Percentiles rank a stretch among this genome's conserved stretches.
Conservation (phyloP, 129 eudicot genomes). For the Erigeron canadensis region DNA sequence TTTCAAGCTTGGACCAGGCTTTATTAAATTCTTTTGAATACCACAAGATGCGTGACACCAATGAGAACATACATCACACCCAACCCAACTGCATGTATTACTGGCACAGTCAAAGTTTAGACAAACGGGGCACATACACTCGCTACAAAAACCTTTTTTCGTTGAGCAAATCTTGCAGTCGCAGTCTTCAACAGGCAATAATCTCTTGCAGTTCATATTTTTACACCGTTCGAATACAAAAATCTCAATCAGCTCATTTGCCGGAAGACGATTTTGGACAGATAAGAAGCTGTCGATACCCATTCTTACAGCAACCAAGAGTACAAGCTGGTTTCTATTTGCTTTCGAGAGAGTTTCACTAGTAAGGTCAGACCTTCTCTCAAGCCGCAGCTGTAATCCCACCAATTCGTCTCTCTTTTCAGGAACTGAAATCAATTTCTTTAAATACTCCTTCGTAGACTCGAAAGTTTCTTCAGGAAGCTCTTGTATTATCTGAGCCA, state of each 20-base stretch:
- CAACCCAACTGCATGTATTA: constrained; percentile 98
- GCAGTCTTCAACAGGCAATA: constrained; percentile 81
- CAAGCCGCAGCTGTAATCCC: constrained; percentile 58
- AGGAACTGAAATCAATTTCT: constrained; percentile 49
- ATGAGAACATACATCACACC: constrained; percentile 85
- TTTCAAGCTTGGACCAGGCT: constrained; percentile 63
- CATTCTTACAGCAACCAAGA: constrained; percentile 63
- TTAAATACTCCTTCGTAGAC: constrained; percentile 69
- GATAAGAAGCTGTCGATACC: constrained; percentile 65
- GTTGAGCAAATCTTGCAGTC: constrained; percentile 94
- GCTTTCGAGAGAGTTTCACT: constrained; percentile 72
- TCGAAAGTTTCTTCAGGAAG: constrained; percentile 65
- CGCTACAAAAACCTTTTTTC: constrained; percentile 82
- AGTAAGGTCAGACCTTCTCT: constrained; percentile 72
- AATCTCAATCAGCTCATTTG: constrained; percentile 60
- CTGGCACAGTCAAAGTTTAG: constrained; percentile 79
- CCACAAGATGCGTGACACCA: constrained; percentile 92
- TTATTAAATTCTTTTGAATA: constrained; percentile 65
- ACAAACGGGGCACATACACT: constrained; percentile 93
- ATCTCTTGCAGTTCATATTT: constrained; percentile 66
- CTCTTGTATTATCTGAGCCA: constrained; percentile 77
- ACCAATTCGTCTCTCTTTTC: constrained; percentile 61
- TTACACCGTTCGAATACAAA: constrained; percentile 71
- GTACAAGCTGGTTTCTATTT: constrained; percentile 55
- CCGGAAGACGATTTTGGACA: constrained; percentile 37